phyloP scores from a whole-genome alignment of 768 basidiomycete genomes.

The Strobilomyces confusus region DNA sequence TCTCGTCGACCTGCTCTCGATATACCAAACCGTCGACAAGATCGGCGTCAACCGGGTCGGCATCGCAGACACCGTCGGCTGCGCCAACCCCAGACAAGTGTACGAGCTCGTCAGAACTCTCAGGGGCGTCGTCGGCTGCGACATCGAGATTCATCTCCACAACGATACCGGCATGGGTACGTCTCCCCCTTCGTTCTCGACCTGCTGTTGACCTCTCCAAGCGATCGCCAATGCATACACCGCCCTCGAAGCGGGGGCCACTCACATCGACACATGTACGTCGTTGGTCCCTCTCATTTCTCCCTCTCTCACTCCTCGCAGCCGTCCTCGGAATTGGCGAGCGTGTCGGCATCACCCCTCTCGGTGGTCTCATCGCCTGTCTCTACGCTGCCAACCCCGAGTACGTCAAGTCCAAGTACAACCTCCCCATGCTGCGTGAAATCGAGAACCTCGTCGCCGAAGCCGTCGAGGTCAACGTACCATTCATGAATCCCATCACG shows the following conservation, averaged over 20 bases:
- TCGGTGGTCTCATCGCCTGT: conserved; percentile 95
- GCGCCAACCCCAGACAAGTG: conserved; percentile 97
- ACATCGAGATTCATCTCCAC: conserved; percentile 97
- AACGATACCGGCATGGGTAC: conserved; percentile 96
- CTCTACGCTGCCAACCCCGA: conserved; percentile 96
- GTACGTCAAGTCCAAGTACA: conserved; percentile 99
- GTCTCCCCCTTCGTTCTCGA: conserved; percentile 13
- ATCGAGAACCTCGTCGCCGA: conserved; percentile 99
- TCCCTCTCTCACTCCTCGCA: conserved; percentile 25
- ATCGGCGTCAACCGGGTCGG: conserved; percentile 98
- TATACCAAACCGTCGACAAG: conserved; percentile 99
- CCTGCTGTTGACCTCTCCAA: conserved; percentile 23
- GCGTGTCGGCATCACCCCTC: conserved; percentile 97
- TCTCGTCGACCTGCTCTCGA: conserved; percentile 95
- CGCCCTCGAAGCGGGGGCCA: conserved; percentile 97
- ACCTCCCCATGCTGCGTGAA: conserved; percentile 94
- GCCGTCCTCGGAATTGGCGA: conserved; percentile 97
- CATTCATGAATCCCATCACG: conserved; percentile 96
- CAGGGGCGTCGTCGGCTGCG: conserved; percentile 92
- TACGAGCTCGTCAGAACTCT: conserved; percentile 97
- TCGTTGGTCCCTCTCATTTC: conserved; percentile 5
- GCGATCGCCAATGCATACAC: conserved; percentile 99
- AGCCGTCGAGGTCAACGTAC: conserved; percentile 96
- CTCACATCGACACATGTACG: conserved; percentile 96
- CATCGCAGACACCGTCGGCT: conserved; percentile 98